Evolutionary conservation across 108 stramenopile genomes (phyloP), one percentile per base, ranked within the genome.

Genomic region (Parietichytrium sp.): DNA sequence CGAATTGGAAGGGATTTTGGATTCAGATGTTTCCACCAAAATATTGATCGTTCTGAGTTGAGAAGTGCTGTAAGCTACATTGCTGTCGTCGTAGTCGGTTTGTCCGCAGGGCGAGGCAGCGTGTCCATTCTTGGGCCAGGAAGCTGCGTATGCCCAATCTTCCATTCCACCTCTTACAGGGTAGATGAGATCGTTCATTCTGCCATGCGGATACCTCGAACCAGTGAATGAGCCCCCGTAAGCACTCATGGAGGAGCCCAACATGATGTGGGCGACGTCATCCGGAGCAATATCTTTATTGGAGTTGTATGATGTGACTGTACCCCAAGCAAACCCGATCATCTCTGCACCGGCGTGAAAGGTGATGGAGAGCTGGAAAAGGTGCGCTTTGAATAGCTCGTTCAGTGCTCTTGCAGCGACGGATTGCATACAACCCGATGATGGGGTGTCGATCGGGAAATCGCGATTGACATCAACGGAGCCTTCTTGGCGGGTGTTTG

Each of bases 261-360:
- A 78, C n/a, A 78, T 42, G 3, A 49, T 42, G 80, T 93, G 92
- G 1, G 90, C 89, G 29, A 51, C 50, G 84, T 92, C 81, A 82
- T 94, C 92, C 1, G 92, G 92, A 6, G 86, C 79, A 29, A 81
- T 79, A 4, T 79, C 50, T 47, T 85, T 45, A 29, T 79, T 45
- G 25, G 82, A 83, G 80, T 78, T 86, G 81, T n/a, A n/a, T n/a
- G 87, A n/a, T n/a, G n/a, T 55, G 13, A 86, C 86, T 13, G 93
- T 85, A 30, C 97, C 96, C 96, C 93, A 95, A 85, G 93, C 96
- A 89, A 93, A 98, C 13, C 84, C 92, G 51, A 94, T 90, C 33
- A 90, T 93, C 84, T 92, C 94, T 91, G 91, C 94, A 78, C 94
- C 95, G 18, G 90, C 96, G 87, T 98, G 96, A n/a, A n/a, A n/a